Evolutionary conservation across 495 filamentous ascomycete genomes (phyloP), one percentile per base, ranked within the genome.

Genomic region (Amorphotheca resinae): DNA sequence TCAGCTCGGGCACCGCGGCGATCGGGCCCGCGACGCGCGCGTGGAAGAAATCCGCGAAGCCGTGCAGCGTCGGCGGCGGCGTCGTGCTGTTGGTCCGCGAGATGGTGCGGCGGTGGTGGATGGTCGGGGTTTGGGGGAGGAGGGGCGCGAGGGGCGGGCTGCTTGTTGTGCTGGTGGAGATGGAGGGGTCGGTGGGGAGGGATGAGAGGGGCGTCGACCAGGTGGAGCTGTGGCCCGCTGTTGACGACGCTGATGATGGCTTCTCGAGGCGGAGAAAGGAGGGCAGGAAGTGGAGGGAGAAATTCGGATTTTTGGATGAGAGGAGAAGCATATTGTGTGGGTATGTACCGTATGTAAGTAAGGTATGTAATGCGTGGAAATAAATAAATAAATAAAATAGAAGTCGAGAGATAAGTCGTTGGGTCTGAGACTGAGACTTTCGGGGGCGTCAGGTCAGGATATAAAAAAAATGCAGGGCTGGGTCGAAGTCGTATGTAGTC

Each of bases 11-110:
- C 11, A 16, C n/a, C 15, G 20, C 15, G 2, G 34, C 14, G 18
- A 37, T 17, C 11, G 34, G 34, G 9, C 8, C 20, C 18, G 18
- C 14, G 5, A 21, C 18, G 9, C 34, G 7, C 4, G 34, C 9
- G 2, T 37, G 34, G 34, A 37, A 37, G 7, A 37, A 9, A 4
- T 37, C 34, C 4, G 17, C 30, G 37, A 47, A 38, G 14, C 37
- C 23, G 22, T 23, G 9, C 6, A 44, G 33, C 1, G 33, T 17
- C 1, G 22, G 40, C 14, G 46, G 23, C 17, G 39, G 40, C 12
- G 46, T 33, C 15, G 46, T 28, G 26, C 17, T 40, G 33, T 40
- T 49, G 3, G 14, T 22, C 9, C 35, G 40, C 15, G 41, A 44
- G 28, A 33, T 16, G 1, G 32, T 34, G 9, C 47, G 41, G 0